Base-by-base conservation (phyloP, 305 asterid genomes). In the Andrographis paniculata region DNA sequence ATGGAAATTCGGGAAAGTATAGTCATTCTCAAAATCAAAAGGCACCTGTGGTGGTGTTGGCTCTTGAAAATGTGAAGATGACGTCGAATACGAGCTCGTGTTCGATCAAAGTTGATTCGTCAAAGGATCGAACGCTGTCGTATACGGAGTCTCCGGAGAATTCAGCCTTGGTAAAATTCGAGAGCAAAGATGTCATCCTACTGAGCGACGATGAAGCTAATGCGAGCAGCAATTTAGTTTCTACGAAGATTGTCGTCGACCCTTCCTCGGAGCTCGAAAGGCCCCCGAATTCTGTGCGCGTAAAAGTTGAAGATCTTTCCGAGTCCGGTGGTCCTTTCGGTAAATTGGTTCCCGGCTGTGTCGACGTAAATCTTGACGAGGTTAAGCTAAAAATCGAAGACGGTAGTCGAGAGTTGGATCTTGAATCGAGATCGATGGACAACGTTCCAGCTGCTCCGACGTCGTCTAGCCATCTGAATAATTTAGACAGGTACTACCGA, bases 121-220 rank as follows among this genome's bases (percentile, higher is more conserved):
- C 70, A 38, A 68, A 63, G 47, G 42, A 28, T n/a, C n/a, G n/a
- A n/a, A n/a, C n/a, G n/a, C n/a, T n/a, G n/a, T n/a, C n/a, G n/a
- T n/a, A n/a, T n/a, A n/a, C n/a, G n/a, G n/a, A n/a, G n/a, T n/a
- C n/a, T 19, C 22, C 33, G 15, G 69, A 57, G 30, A 66, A 54
- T 56, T 37, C 63, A 46, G 50, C 41, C 54, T 51, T 64, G 9
- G 56, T 27, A 59, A 69, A 48, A 60, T 53, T 44, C 62, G 77
- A 49, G 48, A 60, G 44, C 17, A 68, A 54, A 48, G 70, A 70
- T 42, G 58, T 71, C 58, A 63, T 82, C 47, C 77, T 78, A 58
- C 71, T 71, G 50, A 72, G 72, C 62, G 96, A 77, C 58, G 94
- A 82, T 50, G 94, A 77, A 58, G 77, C 60, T 50, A 92, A 55